Evolutionary conservation across 2,329 filamentous ascomycete genomes (phyloP).

Genomic region (Alternaria arborescens): DNA sequence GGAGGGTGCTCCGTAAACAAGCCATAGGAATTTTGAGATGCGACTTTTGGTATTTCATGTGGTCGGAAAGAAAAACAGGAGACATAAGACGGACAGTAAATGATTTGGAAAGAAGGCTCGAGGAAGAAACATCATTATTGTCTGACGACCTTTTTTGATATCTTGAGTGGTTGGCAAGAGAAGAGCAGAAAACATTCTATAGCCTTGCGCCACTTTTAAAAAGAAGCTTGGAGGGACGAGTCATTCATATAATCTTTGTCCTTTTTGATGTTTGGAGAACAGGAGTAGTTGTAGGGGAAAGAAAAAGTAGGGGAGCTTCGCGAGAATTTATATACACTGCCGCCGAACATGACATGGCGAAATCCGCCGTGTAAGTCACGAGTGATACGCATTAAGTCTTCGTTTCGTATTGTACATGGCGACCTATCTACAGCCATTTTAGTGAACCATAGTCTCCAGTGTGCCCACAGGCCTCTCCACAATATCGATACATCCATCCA

Average conservation of each 20-base stretch:
- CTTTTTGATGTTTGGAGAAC: neutral
- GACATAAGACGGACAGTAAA: neutral
- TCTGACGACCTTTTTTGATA: too few relatives aligned
- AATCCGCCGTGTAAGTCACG: neutral
- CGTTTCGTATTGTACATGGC: neutral
- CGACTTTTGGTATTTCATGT: too few relatives aligned
- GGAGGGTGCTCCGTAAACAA: too few relatives aligned
- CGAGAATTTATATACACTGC: neutral
- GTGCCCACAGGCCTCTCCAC: constrained; percentile 89
- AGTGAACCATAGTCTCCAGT: constrained; percentile 76
- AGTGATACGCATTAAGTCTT: neutral
- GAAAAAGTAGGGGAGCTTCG: neutral
- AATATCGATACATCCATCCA: constrained; percentile 87
- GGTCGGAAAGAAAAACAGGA: neutral
- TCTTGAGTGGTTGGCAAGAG: neutral
- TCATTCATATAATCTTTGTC: too few relatives aligned
- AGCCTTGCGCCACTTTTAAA: too few relatives aligned
- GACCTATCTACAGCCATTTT: neutral
- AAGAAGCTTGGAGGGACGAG: neutral
- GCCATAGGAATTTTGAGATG: too few relatives aligned
- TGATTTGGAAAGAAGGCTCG: neutral
- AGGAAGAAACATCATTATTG: neutral
- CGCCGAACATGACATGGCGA: neutral
- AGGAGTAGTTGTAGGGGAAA: neutral
- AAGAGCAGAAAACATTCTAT: neutral